These are phyloP conservation scores for Cocos nucifera DNA, from an alignment of 176 grass and related monocot genomes.

Conservation along the genomic window DNA sequence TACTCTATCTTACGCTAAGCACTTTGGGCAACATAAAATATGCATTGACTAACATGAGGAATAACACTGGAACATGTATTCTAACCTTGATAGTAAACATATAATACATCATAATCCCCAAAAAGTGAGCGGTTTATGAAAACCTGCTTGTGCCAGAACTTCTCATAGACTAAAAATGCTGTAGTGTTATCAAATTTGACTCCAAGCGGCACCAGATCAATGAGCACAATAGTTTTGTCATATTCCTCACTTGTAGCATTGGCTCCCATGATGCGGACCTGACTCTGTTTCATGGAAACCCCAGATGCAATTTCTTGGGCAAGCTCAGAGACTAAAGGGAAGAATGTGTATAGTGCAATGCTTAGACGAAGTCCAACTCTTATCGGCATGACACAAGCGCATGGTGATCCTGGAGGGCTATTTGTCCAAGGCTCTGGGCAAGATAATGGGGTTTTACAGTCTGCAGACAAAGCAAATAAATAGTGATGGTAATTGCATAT, in stretches of 20 bases:
- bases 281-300: slow-evolving; percentile 65
- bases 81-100: slow-evolving; percentile 78
- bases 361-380: slow-evolving; percentile 72
- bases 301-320: slow-evolving; percentile 77
- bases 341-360: slow-evolving; percentile 75
- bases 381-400: slow-evolving; percentile 74
- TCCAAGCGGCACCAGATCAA: slow-evolving; percentile 71
- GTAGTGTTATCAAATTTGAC: slow-evolving; percentile 49
- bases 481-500: neutral
- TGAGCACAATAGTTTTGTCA: slow-evolving; percentile 69
- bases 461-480: slow-evolving; percentile 30
- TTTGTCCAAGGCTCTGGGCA: slow-evolving; percentile 75
- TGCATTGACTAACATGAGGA: too few relatives aligned
- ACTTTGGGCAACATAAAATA: too few relatives aligned
- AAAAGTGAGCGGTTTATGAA: slow-evolving; percentile 58
- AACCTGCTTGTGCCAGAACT: slow-evolving; percentile 80
- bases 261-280: slow-evolving; percentile 96
- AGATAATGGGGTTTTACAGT: slow-evolving; percentile 39
- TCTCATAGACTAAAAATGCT: slow-evolving; percentile 51
- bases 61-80: neutral
- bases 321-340: slow-evolving; percentile 67
- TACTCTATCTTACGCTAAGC: too few relatives aligned
- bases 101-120: slow-evolving; percentile 58
- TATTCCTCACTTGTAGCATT: slow-evolving; percentile 65
- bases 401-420: slow-evolving; percentile 62